Base-by-base conservation (phyloP, 1,284 basidiomycete species). In the Ustilago shanxiensis region DNA sequence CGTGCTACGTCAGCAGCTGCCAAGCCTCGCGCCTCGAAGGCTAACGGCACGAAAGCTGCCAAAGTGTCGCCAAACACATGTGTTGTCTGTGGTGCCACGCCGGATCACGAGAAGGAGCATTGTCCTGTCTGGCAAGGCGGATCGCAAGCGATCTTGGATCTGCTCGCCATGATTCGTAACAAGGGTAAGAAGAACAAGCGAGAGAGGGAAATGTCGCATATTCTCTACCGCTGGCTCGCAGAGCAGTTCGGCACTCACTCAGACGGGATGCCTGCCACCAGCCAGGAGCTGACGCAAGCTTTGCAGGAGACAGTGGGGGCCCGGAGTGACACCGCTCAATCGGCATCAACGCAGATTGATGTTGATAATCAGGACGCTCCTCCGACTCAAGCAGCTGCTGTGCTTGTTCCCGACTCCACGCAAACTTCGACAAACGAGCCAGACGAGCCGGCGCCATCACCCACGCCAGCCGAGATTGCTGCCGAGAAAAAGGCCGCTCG, bases 51-150 rank as follows among this genome's bases (percentile, higher is more conserved):
- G n/a, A 28, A 31, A 4, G 39, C 57, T 16, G 20, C 18, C 18
- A 45, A 45, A 52, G 37, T 45, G n/a, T 39, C 39, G 28, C 20
- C 35, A 20, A 50, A 54, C 26, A 33, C 49, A 2, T 74, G 72
- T 47, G 39, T 74, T 9, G 66, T 59, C 26, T 74, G 72, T 24
- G 51, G 60, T 9, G 35, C 55, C 0, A 33, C 52, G 10, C 72
- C 72, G 0, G 14, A 57, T 6, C 72, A 74, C 49, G 66, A 59
- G 1, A 20, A 53, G 29, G 60, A 65, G n/a, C 29, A 57, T 2
- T 74, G 72, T 14, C 45, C 39, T 1, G 54, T 74, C 39, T 74
- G 54, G 58, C 59, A 57, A 35, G 59, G 57, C 6, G 72, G 72
- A 20, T 60, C 61, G 18, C 64, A 72, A 24, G 52, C 70, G 1